phyloP scores from a whole-genome alignment of 163 green algal species.

The Prototheca wickerhamii region DNA sequence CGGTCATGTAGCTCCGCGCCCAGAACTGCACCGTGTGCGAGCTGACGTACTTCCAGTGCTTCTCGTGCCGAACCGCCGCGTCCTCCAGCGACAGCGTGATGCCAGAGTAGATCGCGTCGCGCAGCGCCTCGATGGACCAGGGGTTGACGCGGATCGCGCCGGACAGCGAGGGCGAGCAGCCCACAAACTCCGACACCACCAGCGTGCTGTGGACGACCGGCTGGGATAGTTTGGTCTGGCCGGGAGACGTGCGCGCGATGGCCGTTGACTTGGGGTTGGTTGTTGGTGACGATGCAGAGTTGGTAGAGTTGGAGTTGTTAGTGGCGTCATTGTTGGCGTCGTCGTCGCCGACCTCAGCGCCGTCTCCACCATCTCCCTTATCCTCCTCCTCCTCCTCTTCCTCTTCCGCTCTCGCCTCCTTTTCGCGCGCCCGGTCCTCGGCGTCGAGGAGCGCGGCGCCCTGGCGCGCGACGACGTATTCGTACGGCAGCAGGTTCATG shows the following conservation, averaged over 20 bases:
- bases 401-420: too few relatives aligned
- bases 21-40: constrained; percentile 92
- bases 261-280: too few relatives aligned
- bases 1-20: constrained; percentile 70
- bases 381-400: too few relatives aligned
- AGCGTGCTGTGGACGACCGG: constrained; percentile 38
- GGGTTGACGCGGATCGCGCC: constrained; percentile 96
- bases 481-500: constrained; percentile 98
- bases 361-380: neutral
- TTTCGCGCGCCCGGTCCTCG: too few relatives aligned
- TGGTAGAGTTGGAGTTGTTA: too few relatives aligned
- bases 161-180: constrained; percentile 86
- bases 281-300: too few relatives aligned
- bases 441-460: constrained; percentile 14
- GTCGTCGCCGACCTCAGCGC: neutral
- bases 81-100: constrained; percentile 49
- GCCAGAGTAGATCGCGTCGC: constrained; percentile 83
- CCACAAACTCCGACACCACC: constrained; percentile 92
- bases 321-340: too few relatives aligned
- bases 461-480: constrained; percentile 88
- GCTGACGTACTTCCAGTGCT: constrained; percentile 95
- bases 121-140: constrained; percentile 82
- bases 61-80: constrained; percentile 76
- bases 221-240: too few relatives aligned
- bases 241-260: too few relatives aligned